Evolutionary conservation across 2,329 filamentous ascomycete genomes (phyloP), one percentile per base, ranked within the genome.

Genomic region (Botryosphaeria dothidea): DNA sequence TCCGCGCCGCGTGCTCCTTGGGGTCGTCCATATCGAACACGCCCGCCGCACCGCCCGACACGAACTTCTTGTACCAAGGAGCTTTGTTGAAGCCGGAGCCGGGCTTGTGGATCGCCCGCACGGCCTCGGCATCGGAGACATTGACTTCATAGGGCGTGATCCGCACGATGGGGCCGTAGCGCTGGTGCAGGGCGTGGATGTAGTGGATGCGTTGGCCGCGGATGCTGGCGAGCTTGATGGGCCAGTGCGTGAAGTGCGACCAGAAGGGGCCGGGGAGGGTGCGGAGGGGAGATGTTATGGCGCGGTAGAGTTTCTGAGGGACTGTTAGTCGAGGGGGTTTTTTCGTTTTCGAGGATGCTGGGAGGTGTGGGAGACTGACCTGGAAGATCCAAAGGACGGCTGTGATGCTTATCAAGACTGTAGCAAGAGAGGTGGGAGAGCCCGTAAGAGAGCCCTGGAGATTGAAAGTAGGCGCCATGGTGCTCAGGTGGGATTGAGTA

Each of bases 1-100:
- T 67, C 19, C 78, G 67, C 6, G 68, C 69, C 21, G 72, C 73
- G 65, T 81, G 78, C 19, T 68, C 66, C 43, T 74, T 72, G 1
- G 72, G 70, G 45, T 79, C 74, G 0, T 68, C 70, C 76, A 80
- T 78, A 13, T 73, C 72, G 61, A 81, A 81, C 8, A 80, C 66
- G 5, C 71, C 73, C 3, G 66, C 60, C 6, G 45, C 23, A 3
- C 41, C 29, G 3, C 46, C 45, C 45, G n/a, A 21, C 19, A 43
- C 34, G 38, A 62, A 52, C 21, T 49, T 19, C 31, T 17, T 23
- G 46, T 62, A 62, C 60, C 60, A 62, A 19, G 46, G 15, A 21
- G 46, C 27, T 34, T 62, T 62, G 15, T 38, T 34, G 46, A 43
- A 75, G 41, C 71, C 71, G 4, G 71, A 71, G 1, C 70, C 71